These are phyloP conservation scores for Earliella scabrosa DNA, from an alignment of 1,284 basidiomycete species.

Conservation along the genomic window DNA sequence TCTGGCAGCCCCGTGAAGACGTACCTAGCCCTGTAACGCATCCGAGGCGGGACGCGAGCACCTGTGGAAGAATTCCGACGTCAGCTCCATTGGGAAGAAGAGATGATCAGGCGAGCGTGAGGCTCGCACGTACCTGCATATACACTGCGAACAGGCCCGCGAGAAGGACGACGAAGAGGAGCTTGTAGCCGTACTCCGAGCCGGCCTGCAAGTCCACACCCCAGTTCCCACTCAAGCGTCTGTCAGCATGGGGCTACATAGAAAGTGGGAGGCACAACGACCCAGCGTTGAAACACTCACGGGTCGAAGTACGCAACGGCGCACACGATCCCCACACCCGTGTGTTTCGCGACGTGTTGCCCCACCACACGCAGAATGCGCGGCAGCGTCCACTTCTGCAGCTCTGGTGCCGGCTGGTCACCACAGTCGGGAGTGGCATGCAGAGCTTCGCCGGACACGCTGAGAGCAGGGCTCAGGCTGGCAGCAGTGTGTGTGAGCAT, in stretches of 20 bases:
- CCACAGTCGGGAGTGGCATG: too few relatives aligned
- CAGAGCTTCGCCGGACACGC: too few relatives aligned
- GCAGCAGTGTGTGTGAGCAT: too few relatives aligned
- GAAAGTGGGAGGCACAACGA: too few relatives aligned
- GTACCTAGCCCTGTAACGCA: constrained; percentile 73
- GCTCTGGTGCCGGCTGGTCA: too few relatives aligned
- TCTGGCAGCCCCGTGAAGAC: too few relatives aligned
- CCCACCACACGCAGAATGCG: constrained; percentile 22
- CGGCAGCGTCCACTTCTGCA: constrained; percentile 1
- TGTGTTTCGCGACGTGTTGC: constrained; percentile 47
- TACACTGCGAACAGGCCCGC: constrained; percentile 86
- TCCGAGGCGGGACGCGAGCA: constrained; percentile 61
- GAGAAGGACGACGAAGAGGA: constrained; percentile 88
- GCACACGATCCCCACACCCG: constrained; percentile 53
- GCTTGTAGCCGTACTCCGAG: constrained; percentile 79
- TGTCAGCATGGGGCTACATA: too few relatives aligned
- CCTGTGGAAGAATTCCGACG: constrained; percentile 36
- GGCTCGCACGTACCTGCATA: constrained; percentile 58
- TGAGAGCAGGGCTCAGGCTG: too few relatives aligned
- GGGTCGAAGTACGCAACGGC: constrained; percentile 61
- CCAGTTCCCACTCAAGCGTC: constrained; percentile 83
- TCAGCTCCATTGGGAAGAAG: constrained; percentile 6
- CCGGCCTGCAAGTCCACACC: constrained; percentile 79
- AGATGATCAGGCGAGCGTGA: background rate
- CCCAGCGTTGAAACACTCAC: too few relatives aligned